A percentile compares a stretch with the other conserved stretches of the same genome.
Evolutionary conservation across 768 basidiomycete species (phyloP).

Genomic region (Hericium erinaceus): DNA sequence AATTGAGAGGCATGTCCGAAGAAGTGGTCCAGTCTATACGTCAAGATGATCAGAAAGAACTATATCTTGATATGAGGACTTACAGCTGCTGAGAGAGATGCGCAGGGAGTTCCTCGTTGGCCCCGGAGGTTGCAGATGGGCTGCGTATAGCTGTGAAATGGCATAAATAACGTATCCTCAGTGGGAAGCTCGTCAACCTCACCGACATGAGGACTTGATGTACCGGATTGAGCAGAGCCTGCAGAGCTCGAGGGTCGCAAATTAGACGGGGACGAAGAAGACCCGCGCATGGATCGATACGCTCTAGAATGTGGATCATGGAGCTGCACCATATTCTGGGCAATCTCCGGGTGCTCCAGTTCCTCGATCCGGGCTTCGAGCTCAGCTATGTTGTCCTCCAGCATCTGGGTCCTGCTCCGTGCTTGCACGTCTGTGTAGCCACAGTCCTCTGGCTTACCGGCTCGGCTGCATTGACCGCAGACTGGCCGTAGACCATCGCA

Average conservation of each 20-base stretch:
- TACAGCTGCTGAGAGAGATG: slow-evolving; percentile 10
- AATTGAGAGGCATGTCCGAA: slow-evolving; percentile 47
- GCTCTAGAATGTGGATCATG: slow-evolving; percentile 12
- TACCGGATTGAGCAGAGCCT: slow-evolving; percentile 4
- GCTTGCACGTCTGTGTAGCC: slow-evolving; percentile 57
- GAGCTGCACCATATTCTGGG: slow-evolving; percentile 7
- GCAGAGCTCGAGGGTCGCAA: background rate
- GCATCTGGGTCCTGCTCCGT: slow-evolving; percentile 45
- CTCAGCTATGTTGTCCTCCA: slow-evolving; percentile 50
- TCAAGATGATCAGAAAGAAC: too few relatives aligned
- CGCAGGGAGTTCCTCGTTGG: slow-evolving; percentile 6
- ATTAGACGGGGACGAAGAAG: background rate
- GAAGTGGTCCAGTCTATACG: slow-evolving; percentile 46
- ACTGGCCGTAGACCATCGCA: slow-evolving; percentile 55
- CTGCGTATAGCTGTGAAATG: background rate
- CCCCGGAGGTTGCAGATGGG: slow-evolving; percentile 1
- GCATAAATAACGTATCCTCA: background rate
- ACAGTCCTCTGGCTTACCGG: slow-evolving; percentile 56
- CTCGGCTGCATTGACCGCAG: slow-evolving; percentile 52
- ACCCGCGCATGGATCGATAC: slow-evolving; percentile 1
- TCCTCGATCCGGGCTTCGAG: slow-evolving; percentile 40
- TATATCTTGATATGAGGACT: background rate
- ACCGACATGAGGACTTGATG: slow-evolving; percentile 7
- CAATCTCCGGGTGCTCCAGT: slow-evolving; percentile 11
- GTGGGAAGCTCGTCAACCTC: background rate